Conservation (phyloP, 2,329 filamentous ascomycete genomes). For the Metarhizium sp. region DNA sequence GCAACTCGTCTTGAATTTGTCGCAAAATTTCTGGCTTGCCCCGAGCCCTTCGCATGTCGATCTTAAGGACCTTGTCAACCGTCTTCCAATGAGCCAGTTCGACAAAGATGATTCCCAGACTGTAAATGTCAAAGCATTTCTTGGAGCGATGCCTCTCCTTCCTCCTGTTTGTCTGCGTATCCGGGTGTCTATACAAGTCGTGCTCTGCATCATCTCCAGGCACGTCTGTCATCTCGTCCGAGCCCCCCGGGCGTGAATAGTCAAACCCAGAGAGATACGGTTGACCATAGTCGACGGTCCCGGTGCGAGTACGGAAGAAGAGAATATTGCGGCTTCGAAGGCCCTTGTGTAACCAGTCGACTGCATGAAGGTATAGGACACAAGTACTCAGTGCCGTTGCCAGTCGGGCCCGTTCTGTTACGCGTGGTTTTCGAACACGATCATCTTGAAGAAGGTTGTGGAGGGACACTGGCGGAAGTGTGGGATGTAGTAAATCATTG, state of each 20-base stretch:
- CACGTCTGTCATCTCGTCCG: slow-evolving; percentile 41
- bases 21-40: slow-evolving; percentile 28
- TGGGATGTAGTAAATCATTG: slow-evolving; percentile 23
- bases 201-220: slow-evolving; percentile 33
- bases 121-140: slow-evolving; percentile 44
- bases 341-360: slow-evolving; percentile 51
- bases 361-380: slow-evolving; percentile 43
- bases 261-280: slow-evolving; percentile 45
- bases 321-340: slow-evolving; percentile 43
- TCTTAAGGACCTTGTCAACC: slow-evolving; percentile 31
- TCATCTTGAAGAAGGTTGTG: slow-evolving; percentile 32
- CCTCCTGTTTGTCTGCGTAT: slow-evolving; percentile 26
- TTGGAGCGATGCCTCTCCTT: slow-evolving; percentile 26
- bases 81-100: slow-evolving; percentile 45
- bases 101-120: slow-evolving; percentile 40
- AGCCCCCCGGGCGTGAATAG: slow-evolving; percentile 39
- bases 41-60: slow-evolving; percentile 24
- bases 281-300: slow-evolving; percentile 25
- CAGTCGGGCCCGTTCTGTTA: slow-evolving; percentile 41
- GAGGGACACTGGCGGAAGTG: slow-evolving; percentile 34
- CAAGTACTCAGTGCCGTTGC: slow-evolving; percentile 43
- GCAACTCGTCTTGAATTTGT: slow-evolving; percentile 23
- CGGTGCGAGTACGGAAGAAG: slow-evolving; percentile 31
- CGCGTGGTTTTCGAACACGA: slow-evolving; percentile 31
- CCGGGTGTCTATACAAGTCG: slow-evolving; percentile 42